These are phyloP conservation scores for Cajanus cajan DNA, from an alignment of 306 rosid genomes.

Conservation along the genomic window DNA sequence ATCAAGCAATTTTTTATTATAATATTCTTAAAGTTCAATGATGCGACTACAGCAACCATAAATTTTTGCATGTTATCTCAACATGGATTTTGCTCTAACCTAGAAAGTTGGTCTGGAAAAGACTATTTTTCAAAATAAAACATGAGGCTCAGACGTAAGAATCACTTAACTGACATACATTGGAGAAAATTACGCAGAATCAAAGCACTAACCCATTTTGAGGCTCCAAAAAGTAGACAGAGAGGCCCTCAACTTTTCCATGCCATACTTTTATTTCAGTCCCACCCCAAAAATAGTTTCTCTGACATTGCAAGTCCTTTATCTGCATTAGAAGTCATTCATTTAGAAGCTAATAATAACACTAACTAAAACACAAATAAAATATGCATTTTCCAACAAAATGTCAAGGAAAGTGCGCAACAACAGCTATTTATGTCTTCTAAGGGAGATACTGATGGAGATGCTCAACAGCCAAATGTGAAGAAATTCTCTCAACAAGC, in stretches of 20 bases:
- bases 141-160: not conserved
- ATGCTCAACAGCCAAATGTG: slow-evolving; percentile 9
- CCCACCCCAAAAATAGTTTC: slow-evolving; percentile 70
- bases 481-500: slow-evolving; percentile 7
- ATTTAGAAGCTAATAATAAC: slow-evolving; percentile 16
- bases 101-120: slow-evolving; percentile 13
- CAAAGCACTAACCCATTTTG: slow-evolving; percentile 74
- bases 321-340: slow-evolving; percentile 55
- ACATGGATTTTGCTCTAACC: slow-evolving; percentile 10
- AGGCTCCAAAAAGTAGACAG: slow-evolving; percentile 96
- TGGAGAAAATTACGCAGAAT: slow-evolving; percentile 7
- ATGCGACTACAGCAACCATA: not conserved
- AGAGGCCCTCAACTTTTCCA: slow-evolving; percentile 92
- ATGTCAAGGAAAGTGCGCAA: slow-evolving; percentile 21
- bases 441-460: slow-evolving; percentile 10
- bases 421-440: not conserved
- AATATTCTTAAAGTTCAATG: not conserved
- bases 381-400: slow-evolving; percentile 21
- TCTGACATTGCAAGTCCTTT: slow-evolving; percentile 60
- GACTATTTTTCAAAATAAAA: not conserved
- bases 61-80: slow-evolving; percentile 11
- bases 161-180: not conserved
- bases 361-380: slow-evolving; percentile 1
- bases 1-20: slow-evolving; percentile 13
- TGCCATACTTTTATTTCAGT: slow-evolving; percentile 92